Evolutionary conservation across 1,139 yeast species (phyloP), one percentile per base, ranked within the genome.

Genomic region (Suhomyces bolitotheri): DNA sequence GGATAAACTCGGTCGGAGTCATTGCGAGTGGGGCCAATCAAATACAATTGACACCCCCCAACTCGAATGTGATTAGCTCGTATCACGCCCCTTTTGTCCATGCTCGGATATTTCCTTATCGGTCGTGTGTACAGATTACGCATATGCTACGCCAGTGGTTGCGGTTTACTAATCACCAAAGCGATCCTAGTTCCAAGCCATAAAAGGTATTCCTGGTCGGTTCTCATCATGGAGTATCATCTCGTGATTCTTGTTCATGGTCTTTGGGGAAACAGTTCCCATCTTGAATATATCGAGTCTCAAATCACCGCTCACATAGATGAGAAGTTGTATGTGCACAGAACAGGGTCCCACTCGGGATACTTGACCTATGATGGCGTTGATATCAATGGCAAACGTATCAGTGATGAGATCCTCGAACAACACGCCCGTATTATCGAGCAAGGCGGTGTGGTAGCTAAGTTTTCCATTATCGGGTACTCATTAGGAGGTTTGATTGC

Each of bases 351-450:
- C 9, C 87, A 83, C 53, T 73, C 80, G 13, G 77, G 78, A 5
- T 84, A 79, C 54, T 73, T 76, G 49, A 87, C 96, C 2, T 82
- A 86, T 50, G 96, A 87, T 52, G 96, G 96, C 2, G 79, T 87
- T 22, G 95, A 86, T 48, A 79, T 87, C 25, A 86, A 92, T 54
- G 96, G 95, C 1, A 69, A 79, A 38, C 65, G 95, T 24, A 83
- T 85, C 4, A 79, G 85, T 1, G 76, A 74, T 39, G 96, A 87
- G 57, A 79, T 87, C 31, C 54, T 68, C 19, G 56, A 50, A 2
- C 75, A 76, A 47, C 68, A 82, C 4, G 51, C 55, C 2, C 36
- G 48, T 3, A 48, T 80, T 24, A 50, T 54, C 16, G 40, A 43
- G 16, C 36, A 37, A 2, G 47, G 46, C 3, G 53, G 52, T 21